Evolutionary conservation across 148 eudicot genomes (phyloP), one percentile per base, ranked within the genome.

Genomic region (Cornus controversa): DNA sequence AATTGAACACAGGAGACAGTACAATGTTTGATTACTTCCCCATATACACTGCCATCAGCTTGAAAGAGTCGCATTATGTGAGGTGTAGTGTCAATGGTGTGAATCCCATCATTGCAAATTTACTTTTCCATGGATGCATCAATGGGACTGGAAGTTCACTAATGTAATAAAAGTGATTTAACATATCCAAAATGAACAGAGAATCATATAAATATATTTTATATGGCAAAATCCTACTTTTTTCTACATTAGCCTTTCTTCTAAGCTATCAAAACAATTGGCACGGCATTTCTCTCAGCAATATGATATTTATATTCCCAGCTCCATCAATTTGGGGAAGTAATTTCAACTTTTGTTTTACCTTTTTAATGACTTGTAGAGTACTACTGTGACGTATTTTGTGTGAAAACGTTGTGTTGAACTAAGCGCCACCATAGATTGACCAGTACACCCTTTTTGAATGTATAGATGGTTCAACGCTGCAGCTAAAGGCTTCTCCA

Each of bases 401-500:
- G 85, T 64, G 83, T 82, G 76, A 79, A 87, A 89, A 72, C 90
- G 76, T 29, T 89, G 86, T 20, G 92, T 88, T 4, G 93, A 83
- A 71, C 90, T 87, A 70, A 91, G 87, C 8, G 89, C 90, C 34
- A 86, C 91, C 31, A 85, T 73, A 6, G 90, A 84, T 27, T 86
- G 83, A 67, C 82, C 84, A 23, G 78, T 79, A 71, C 85, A 81
- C 66, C 81, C 91, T 80, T 82, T 88, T 75, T 84, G 91, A 83
- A 90, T 85, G 86, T 84, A 91, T 45, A 91, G 85, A 83, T 91
- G 91, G 80, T 91, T 85, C 75, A 90, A 82, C 15, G 87, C 81
- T 40, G 86, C 91, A 23, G 89, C 66, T 80, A 85, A 78, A 86
- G 93, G 84, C 86, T 86, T 74, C 66, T 63, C 72, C 68, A 50